Base-by-base conservation (phyloP, 352 stramenopile genomes). In the Pythium monospermum region DNA sequence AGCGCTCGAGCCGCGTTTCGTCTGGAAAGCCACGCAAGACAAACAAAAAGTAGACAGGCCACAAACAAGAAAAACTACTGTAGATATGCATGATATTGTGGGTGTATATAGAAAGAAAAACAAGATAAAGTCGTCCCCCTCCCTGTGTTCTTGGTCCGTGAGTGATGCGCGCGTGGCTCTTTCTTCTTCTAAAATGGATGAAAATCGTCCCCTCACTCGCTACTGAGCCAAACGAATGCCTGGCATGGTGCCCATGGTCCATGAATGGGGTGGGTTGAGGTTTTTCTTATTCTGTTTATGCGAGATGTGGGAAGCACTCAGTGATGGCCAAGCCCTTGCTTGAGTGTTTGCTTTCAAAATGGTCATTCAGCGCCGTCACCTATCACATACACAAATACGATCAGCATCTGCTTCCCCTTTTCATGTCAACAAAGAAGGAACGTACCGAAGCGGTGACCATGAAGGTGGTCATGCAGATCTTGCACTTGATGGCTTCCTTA, bases 401-500 rank as follows among this genome's bases (percentile, higher is more conserved):
- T 3, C 27, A 6, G 28, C 16, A 26, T 7, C 8, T 30, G 27
- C 21, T 26, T 37, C 11, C 38, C 23, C 27, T 16, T 16, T 15
- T 16, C 28, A 41, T 50, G 31, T 30, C 41, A n/a, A 46, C 6
- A 45, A 27, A 58, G 21, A 43, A 19, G 37, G 27, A 8, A 76
- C 81, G 50, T 76, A 91, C 82, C 41, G 64, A 88, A 47, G 78
- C 82, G 19, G 81, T 93, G 66, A 91, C 69, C 73, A 93, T 86
- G 58, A 93, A 91, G 10, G 79, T 91, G 27, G 80, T 88, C 66
- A 93, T 81, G 66, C 82, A 93, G 67, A 93, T 89, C 48, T 89
- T 93, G 76, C 82, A 93, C 70, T 90, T 93, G 69, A 88, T 72
- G 26, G 73, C 74, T 31, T 72, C 69, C 40, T 71, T 71, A 63